These are phyloP conservation scores for Theobroma grandiflorum DNA, from an alignment of 441 rosid genomes.

Conservation along the genomic window DNA sequence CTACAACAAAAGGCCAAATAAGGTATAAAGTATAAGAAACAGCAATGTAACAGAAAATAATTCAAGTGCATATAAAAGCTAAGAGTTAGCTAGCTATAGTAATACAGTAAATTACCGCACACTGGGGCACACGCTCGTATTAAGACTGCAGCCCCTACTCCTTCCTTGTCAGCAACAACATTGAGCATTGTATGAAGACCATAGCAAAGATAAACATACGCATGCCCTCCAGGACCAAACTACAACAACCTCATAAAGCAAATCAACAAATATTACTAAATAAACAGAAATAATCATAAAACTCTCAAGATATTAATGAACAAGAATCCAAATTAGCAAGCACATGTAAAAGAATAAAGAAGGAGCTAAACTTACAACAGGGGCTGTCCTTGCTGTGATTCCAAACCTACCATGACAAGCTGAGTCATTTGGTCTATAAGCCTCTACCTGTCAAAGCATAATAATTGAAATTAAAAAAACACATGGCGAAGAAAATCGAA, in stretches of 20 bases:
- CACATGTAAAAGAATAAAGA: background rate
- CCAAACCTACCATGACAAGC: slow-evolving; percentile 95
- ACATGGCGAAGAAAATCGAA: background rate
- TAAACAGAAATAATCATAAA: background rate
- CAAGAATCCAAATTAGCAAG: background rate
- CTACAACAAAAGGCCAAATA: background rate
- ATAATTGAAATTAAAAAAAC: background rate
- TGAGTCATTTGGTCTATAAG: slow-evolving; percentile 90
- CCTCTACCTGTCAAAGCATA: slow-evolving; percentile 74
- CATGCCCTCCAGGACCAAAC: slow-evolving; percentile 96
- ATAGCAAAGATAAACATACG: slow-evolving; percentile 91
- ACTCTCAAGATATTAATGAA: background rate
- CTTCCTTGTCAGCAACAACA: slow-evolving; percentile 88
- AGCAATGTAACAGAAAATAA: background rate
- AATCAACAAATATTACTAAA: background rate
- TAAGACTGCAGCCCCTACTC: slow-evolving; percentile 88
- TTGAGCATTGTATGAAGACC: slow-evolving; percentile 93
- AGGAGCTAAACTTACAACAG: slow-evolving; percentile 56
- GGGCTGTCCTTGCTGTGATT: slow-evolving; percentile 82
- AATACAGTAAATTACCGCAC: slow-evolving; percentile 50
- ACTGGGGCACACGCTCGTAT: slow-evolving; percentile 89
- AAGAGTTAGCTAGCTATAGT: background rate
- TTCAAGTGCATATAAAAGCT: background rate
- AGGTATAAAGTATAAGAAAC: background rate
- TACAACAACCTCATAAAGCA: slow-evolving; percentile 29